Conservation (phyloP, 352 stramenopile species). For the Globisporangium spinosum region DNA sequence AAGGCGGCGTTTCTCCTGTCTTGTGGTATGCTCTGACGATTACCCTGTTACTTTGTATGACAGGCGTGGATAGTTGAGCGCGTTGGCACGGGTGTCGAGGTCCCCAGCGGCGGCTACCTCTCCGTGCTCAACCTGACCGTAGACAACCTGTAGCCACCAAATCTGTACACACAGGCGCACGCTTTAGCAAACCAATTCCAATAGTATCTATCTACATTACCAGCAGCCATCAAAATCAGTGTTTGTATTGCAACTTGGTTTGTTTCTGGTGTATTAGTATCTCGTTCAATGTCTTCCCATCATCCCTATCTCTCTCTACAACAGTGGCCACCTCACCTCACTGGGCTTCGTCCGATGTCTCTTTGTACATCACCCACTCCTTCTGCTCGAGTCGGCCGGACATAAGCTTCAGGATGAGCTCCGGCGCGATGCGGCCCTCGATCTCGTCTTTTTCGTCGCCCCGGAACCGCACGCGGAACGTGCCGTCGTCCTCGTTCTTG, state of each 20-base stretch:
- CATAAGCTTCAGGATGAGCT: constrained; percentile 63
- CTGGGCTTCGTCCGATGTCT: constrained; percentile 23
- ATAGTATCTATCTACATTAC: not conserved
- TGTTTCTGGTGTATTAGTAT: constrained; percentile 1
- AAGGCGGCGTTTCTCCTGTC: not conserved
- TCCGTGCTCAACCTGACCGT: constrained; percentile 47
- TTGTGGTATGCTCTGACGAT: not conserved
- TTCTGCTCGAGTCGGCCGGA: constrained; percentile 59
- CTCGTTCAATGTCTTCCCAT: not conserved
- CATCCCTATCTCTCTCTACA: not conserved
- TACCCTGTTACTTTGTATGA: not conserved
- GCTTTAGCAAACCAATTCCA: not conserved
- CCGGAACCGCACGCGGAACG: constrained; percentile 61
- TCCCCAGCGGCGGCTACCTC: constrained; percentile 40
- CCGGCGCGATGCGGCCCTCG: constrained; percentile 39
- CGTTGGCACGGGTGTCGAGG: constrained; percentile 27
- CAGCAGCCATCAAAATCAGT: not conserved
- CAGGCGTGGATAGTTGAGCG: constrained; percentile 48
- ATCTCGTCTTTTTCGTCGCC: constrained; percentile 54
- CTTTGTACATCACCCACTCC: constrained; percentile 76
- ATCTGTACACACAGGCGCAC: not conserved
- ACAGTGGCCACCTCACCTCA: not conserved
- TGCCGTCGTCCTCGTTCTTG: constrained; percentile 41
- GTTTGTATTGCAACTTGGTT: not conserved
- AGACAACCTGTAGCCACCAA: constrained; percentile 28